Percentiles rank a stretch among this genome's conserved stretches.
Conservation (phyloP, 2,329 filamentous ascomycete species). For the Sporothrix protearum region DNA sequence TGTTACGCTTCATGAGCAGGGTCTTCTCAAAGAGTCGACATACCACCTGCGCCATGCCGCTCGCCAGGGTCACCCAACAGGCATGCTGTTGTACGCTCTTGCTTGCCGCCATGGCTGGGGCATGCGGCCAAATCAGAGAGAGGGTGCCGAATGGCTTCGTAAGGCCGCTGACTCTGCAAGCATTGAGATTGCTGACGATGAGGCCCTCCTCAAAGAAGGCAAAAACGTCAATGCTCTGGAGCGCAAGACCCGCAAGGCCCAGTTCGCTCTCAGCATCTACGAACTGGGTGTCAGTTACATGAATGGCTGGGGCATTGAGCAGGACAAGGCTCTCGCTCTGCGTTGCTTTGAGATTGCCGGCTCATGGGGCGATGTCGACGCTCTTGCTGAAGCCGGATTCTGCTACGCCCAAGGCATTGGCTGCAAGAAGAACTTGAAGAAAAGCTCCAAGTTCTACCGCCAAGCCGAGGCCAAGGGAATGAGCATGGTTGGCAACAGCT, state of each 20-base stretch:
- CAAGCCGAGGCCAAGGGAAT: slow-evolving; percentile 89
- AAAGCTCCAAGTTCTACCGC: slow-evolving; percentile 86
- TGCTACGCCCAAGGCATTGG: slow-evolving; percentile 93
- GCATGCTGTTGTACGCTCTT: slow-evolving; percentile 92
- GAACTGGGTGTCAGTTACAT: slow-evolving; percentile 95
- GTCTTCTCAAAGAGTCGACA: slow-evolving; percentile 86
- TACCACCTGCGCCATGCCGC: slow-evolving; percentile 92
- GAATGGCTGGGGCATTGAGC: slow-evolving; percentile 96
- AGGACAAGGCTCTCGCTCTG: slow-evolving; percentile 82
- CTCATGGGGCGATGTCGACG: slow-evolving; percentile 92
- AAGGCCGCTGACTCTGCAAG: slow-evolving; percentile 84
- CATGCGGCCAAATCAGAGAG: slow-evolving; percentile 85
- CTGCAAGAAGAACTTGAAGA: slow-evolving; percentile 94
- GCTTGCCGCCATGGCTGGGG: slow-evolving; percentile 97
- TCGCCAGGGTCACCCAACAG: slow-evolving; percentile 78
- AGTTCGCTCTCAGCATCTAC: slow-evolving; percentile 93
- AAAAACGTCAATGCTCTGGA: slow-evolving; percentile 64
- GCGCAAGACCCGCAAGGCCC: slow-evolving; percentile 79
- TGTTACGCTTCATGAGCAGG: slow-evolving; percentile 83
- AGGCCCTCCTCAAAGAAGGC: slow-evolving; percentile 60
- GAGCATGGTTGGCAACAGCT: slow-evolving; percentile 97
- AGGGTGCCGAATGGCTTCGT: slow-evolving; percentile 87
- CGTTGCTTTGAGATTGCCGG: slow-evolving; percentile 96
- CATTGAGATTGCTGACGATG: slow-evolving; percentile 78
- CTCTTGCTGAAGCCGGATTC: slow-evolving; percentile 88